These are phyloP conservation scores for Vinca major DNA, from an alignment of 305 asterid genomes.

Conservation along the genomic window DNA sequence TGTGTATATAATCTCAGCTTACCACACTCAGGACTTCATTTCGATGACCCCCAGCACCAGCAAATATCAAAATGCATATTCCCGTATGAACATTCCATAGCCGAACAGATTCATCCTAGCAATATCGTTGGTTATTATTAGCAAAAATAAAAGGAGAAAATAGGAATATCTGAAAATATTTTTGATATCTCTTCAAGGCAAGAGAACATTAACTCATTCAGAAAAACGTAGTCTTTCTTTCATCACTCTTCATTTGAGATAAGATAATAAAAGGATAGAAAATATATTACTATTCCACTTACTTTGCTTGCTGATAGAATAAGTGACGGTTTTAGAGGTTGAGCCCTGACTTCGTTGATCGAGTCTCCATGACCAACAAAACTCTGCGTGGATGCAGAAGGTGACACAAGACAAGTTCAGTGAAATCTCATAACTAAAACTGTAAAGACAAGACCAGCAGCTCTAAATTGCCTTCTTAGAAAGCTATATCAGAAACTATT, in stretches of 20 bases:
- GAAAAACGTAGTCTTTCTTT: background rate
- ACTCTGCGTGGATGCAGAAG: constrained; percentile 42
- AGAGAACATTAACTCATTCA: background rate
- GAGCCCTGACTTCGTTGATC: constrained; percentile 82
- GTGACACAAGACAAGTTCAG: background rate
- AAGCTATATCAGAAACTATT: constrained; percentile 4
- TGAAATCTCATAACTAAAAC: constrained; percentile 1
- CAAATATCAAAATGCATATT: constrained; percentile 91
- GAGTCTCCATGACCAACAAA: constrained; percentile 96
- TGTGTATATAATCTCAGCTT: constrained; percentile 13
- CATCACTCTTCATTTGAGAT: background rate
- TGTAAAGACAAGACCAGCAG: background rate
- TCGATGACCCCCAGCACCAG: constrained; percentile 99
- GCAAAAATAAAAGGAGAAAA: background rate
- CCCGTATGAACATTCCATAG: constrained; percentile 96
- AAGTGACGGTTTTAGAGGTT: constrained; percentile 83
- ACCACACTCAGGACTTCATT: constrained; percentile 99
- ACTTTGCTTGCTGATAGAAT: constrained; percentile 92
- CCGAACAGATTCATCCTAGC: constrained; percentile 96
- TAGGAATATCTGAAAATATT: background rate
- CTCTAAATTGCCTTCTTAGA: background rate
- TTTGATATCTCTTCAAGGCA: background rate
- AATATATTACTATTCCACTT: constrained; percentile 20
- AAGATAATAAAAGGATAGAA: constrained; percentile 5
- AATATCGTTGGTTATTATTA: constrained; percentile 4